Base-by-base conservation (phyloP, 1,139 yeast species). In the Wickerhamomyces sp. region DNA sequence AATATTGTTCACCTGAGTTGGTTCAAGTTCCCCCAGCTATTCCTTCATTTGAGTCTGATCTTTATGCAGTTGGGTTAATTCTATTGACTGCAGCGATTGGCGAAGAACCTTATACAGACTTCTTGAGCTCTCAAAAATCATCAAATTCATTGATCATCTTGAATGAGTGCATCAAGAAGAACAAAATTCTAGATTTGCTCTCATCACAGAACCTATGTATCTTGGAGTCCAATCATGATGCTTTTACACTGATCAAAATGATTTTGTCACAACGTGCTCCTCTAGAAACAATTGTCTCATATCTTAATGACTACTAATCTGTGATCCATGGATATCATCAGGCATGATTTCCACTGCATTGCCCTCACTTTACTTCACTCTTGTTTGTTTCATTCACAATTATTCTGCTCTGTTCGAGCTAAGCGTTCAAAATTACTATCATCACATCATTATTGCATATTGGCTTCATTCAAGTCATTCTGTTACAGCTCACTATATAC, bases 1-100 rank as follows among this genome's bases (percentile, higher is more conserved):
- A 63, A 41, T 68, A 65, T 49, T 56, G 66, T 14, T 64, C 72
- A 1, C 72, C 73, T 2, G 71, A 68, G 42, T 41, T 68, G 13
- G 14, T 66, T 14, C 37, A 45, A 27, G 37, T 54, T 9, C 52
- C 54, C 3, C 52, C 51, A 11, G 29, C 42, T 0, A 32, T 54
- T 2, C 71, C 71, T 27, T 51, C 45, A 4, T 59, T 46, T 40
- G 31, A 47, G 4, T 55, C 67, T 0, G 73, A 68, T 46, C 46
- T 66, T 8, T 68, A 58, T 44, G 60, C 71, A 13, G 62, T 57
- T 8, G 73, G 72, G 0, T 42, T 67, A 34, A 55, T 67, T 2
- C 46, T 68, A 7, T 41, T 68, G 18, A 56, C 62, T 33, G 65
- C 68, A 2, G 66, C 66, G 1, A 61, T 61, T 10, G 72, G 72